Conservation (phyloP, 1,284 basidiomycete species). For the Tylopilus sp. region DNA sequence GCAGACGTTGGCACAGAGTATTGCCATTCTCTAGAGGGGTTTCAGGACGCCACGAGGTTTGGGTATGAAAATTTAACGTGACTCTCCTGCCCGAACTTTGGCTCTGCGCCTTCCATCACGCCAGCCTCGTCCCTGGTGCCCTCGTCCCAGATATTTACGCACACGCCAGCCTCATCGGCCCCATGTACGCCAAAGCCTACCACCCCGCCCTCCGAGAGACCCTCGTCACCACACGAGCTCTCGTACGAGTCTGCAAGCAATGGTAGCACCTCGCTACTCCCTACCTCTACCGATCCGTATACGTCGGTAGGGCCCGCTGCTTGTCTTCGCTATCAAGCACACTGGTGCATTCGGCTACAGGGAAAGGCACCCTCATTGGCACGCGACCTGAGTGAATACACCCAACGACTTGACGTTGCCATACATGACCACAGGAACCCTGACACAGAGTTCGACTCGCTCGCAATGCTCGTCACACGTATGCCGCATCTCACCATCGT, state of each 20-base stretch:
- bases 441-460: slow-evolving; percentile 5
- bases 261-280: slow-evolving; percentile 36
- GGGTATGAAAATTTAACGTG: no score
- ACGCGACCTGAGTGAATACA: slow-evolving; percentile 28
- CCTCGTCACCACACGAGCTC: slow-evolving; percentile 33
- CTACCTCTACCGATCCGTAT: slow-evolving; percentile 34
- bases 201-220: slow-evolving; percentile 12
- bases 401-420: slow-evolving; percentile 36
- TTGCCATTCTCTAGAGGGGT: slow-evolving; percentile 62
- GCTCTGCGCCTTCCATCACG: slow-evolving; percentile 33
- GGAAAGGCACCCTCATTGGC: slow-evolving; percentile 8
- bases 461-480: slow-evolving; percentile 22
- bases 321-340: slow-evolving; percentile 26
- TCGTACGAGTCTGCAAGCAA: slow-evolving; percentile 39
- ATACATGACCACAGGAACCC: slow-evolving; percentile 24
- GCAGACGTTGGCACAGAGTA: no score
- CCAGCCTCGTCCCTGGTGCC: slow-evolving; percentile 29
- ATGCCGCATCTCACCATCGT: slow-evolving; percentile 33
- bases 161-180: slow-evolving; percentile 15
- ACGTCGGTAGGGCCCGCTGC: slow-evolving; percentile 24
- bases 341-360: slow-evolving; percentile 15
- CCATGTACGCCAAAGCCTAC: slow-evolving; percentile 5
- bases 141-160: slow-evolving; percentile 28
- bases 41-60: no score
- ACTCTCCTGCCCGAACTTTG: slow-evolving; percentile 39